phyloP scores from a whole-genome alignment of 1,284 basidiomycete genomes.

The Ganoderma lucidum region DNA sequence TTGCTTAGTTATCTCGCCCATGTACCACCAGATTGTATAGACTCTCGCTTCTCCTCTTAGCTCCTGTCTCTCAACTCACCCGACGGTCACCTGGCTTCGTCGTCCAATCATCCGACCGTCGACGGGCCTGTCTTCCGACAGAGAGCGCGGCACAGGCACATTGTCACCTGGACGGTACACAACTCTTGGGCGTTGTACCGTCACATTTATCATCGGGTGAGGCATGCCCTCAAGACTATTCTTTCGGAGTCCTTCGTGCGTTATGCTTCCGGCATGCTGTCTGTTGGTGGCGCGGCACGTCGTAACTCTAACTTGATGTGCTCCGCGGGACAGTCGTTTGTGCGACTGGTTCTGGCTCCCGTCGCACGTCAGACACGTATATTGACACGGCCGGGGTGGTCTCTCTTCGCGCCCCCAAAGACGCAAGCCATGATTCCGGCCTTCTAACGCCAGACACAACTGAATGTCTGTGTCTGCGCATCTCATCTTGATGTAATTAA shows the following conservation, averaged over 20 bases:
- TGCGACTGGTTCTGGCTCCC: not conserved
- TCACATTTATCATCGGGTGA: not conserved
- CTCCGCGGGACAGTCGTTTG: not conserved
- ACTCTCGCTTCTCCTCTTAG: not conserved
- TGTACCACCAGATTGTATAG: not conserved
- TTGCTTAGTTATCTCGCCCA: not conserved
- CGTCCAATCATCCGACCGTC: not conserved
- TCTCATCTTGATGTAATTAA: conserved; percentile 15
- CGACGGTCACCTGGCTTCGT: not conserved
- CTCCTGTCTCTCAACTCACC: conserved; percentile 3
- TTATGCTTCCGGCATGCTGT: not conserved
- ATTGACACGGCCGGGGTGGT: conserved; percentile 10
- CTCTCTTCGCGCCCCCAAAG: conserved; percentile 1
- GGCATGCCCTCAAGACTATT: not conserved
- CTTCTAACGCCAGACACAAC: conserved; percentile 9
- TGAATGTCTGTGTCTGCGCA: conserved; percentile 6
- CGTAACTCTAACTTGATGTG: conserved; percentile 3
- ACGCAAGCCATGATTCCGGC: not conserved
- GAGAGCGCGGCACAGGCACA: not conserved
- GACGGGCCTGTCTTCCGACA: not conserved
- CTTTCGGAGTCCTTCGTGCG: not conserved
- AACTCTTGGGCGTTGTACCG: not conserved
- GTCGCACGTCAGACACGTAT: conserved; percentile 14
- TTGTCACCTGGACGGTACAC: not conserved
- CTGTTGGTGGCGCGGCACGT: not conserved